Conservation (phyloP, 2,329 filamentous ascomycete genomes). For the Fusarium sp. region DNA sequence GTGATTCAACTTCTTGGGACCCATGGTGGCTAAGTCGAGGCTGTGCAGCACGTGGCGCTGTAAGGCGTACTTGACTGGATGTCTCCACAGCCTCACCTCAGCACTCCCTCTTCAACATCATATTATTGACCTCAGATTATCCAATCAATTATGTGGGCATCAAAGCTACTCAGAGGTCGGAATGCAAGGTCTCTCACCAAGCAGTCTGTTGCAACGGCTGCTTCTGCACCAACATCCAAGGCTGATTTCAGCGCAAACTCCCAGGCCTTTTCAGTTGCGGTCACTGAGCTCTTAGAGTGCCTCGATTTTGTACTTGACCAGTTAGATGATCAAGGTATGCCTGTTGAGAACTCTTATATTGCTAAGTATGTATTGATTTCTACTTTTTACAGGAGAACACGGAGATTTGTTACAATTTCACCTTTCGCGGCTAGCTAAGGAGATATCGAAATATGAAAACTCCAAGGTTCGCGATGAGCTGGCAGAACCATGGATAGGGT, state of each 20-base stretch:
- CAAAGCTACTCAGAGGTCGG: not conserved
- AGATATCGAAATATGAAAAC: constrained; percentile 43
- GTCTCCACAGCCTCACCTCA: not conserved
- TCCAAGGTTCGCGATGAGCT: constrained; percentile 14
- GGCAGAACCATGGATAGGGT: constrained; percentile 32
- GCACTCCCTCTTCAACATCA: not conserved
- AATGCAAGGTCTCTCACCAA: not conserved
- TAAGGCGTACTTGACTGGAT: not conserved
- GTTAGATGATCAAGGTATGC: constrained; percentile 36
- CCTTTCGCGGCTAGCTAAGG: constrained; percentile 36
- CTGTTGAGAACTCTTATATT: no score
- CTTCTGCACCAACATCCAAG: constrained; percentile 10
- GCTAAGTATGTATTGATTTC: no score
- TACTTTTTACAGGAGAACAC: constrained; percentile 26
- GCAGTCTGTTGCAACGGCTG: constrained; percentile 8
- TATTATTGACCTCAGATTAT: not conserved
- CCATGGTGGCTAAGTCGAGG: constrained; percentile 1
- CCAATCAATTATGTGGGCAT: constrained; percentile 6
- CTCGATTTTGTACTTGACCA: constrained; percentile 45
- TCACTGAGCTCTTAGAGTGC: constrained; percentile 38
- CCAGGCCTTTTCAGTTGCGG: constrained; percentile 38
- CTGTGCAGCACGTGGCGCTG: constrained; percentile 13
- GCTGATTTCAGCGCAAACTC: constrained; percentile 40
- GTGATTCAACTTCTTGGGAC: no score
- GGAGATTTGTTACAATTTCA: constrained; percentile 42